Evolutionary conservation across 2,329 filamentous ascomycete genomes (phyloP).

Genomic region (Metarhizium humberi): DNA sequence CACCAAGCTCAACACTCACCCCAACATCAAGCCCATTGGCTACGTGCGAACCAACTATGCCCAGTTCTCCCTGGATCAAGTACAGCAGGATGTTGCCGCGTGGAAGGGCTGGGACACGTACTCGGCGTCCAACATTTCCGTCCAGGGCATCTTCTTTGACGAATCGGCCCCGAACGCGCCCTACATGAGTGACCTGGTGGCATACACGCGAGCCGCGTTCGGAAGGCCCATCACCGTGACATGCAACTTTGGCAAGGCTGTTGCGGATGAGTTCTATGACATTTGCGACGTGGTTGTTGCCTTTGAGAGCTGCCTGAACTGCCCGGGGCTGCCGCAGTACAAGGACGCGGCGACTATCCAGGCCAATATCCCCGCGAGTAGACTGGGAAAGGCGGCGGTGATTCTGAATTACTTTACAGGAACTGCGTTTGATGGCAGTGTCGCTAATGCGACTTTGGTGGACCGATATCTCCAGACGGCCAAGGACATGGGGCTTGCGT

Average conservation of each 20-base stretch:
- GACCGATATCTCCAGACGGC: background rate
- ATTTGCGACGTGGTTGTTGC: constrained; percentile 16
- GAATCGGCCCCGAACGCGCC: constrained; percentile 8
- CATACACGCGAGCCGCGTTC: constrained; percentile 6
- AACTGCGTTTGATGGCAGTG: constrained; percentile 4
- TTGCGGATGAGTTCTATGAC: constrained; percentile 9
- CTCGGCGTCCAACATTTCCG: constrained; percentile 6
- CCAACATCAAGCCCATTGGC: constrained; percentile 14
- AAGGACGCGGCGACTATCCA: constrained; percentile 8
- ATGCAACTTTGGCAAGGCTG: constrained; percentile 15
- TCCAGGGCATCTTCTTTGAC: constrained; percentile 16
- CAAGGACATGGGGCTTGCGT: constrained; percentile 1
- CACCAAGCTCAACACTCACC: constrained; percentile 12
- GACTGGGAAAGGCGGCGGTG: constrained; percentile 6
- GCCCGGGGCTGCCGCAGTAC: constrained; percentile 7
- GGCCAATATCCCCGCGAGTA: constrained; percentile 8
- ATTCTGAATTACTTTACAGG: constrained; percentile 13
- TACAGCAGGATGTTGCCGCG: constrained; percentile 13
- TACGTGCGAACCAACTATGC: constrained; percentile 14
- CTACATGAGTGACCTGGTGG: constrained; percentile 12
- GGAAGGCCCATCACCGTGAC: constrained; percentile 7
- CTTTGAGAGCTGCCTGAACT: constrained; percentile 17
- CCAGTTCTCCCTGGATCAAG: constrained; percentile 8
- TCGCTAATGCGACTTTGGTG: constrained; percentile 3
- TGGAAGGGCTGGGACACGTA: constrained; percentile 12